These are phyloP conservation scores for Mortierella sp. DNA, from an alignment of 371 early-diverging fungal genomes.

Conservation along the genomic window DNA sequence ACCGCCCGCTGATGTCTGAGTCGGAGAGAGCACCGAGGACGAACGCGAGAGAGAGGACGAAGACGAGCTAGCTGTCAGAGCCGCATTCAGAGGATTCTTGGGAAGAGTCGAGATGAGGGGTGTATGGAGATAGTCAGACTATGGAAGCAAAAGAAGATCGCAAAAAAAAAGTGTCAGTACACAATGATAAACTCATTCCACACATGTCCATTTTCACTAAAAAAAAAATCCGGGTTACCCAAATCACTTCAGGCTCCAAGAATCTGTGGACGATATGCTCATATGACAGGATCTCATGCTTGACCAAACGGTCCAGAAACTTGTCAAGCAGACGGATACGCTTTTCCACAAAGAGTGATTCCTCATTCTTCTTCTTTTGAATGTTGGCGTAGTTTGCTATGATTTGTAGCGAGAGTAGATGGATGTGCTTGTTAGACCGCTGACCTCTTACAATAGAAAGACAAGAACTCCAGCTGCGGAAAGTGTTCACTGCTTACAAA, in stretches of 20 bases:
- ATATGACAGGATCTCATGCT: conserved; percentile 83
- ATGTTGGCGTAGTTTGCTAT: conserved; percentile 87
- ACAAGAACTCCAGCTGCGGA: too few relatives aligned
- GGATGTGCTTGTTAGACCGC: too few relatives aligned
- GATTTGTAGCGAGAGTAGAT: background rate
- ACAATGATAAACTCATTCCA: too few relatives aligned
- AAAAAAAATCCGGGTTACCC: too few relatives aligned
- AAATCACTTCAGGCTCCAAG: conserved; percentile 71
- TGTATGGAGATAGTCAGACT: conserved; percentile 79
- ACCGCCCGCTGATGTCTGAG: conserved; percentile 9
- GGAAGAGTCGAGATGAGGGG: conserved; percentile 71
- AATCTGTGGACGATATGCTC: conserved; percentile 93
- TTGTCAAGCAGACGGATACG: conserved; percentile 91
- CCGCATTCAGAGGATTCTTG: conserved; percentile 67
- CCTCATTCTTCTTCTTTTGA: conserved; percentile 87
- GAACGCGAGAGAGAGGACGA: conserved; percentile 30
- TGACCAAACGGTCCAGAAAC: conserved; percentile 85
- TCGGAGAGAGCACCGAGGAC: conserved; percentile 34
- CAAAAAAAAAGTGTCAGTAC: too few relatives aligned
- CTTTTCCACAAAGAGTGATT: conserved; percentile 82
- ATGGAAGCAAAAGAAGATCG: conserved; percentile 25
- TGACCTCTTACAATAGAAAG: too few relatives aligned
- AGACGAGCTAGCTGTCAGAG: conserved; percentile 42
- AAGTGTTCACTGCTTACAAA: conserved; percentile 76
- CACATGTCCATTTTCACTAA: too few relatives aligned